phyloP scores from a whole-genome alignment of 2,329 filamentous ascomycete genomes.

The Neofusicoccum laricinum region DNA sequence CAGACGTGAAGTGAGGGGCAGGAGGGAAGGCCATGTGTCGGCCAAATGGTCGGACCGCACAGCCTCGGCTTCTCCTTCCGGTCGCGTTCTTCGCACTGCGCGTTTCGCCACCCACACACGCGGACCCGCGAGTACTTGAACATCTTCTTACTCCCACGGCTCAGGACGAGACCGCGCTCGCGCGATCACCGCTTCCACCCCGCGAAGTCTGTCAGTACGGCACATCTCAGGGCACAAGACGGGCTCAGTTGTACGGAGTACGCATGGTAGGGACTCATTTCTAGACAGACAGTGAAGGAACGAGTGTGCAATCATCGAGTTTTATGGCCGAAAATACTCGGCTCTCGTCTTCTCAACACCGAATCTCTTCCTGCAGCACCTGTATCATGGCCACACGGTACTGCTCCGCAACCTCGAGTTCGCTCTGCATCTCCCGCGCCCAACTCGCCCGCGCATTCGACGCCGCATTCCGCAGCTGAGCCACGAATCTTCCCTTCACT shows the following conservation, averaged over 20 bases:
- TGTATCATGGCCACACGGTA: neutral
- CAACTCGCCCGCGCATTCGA: neutral
- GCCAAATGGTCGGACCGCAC: neutral
- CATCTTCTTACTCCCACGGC: too few species aligned
- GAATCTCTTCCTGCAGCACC: neutral
- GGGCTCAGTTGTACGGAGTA: too few species aligned
- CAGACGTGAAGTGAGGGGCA: neutral
- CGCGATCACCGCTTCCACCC: too few species aligned
- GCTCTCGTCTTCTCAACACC: neutral
- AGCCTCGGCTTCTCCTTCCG: neutral
- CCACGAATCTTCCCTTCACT: neutral
- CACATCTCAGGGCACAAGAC: too few species aligned
- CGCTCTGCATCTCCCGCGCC: constrained; percentile 5
- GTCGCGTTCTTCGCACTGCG: neutral
- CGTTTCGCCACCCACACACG: too few species aligned
- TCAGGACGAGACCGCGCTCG: too few species aligned
- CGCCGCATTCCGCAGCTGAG: neutral
- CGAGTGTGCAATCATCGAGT: too few species aligned
- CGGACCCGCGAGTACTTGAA: too few species aligned
- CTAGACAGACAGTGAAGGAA: too few species aligned
- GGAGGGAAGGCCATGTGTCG: neutral
- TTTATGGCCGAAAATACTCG: neutral
- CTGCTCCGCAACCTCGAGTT: neutral
- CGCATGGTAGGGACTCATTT: too few species aligned
- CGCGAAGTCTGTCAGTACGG: too few species aligned